These are phyloP conservation scores for Suhomyces faveliae DNA, from an alignment of 805 yeast species.

Conservation along the genomic window DNA sequence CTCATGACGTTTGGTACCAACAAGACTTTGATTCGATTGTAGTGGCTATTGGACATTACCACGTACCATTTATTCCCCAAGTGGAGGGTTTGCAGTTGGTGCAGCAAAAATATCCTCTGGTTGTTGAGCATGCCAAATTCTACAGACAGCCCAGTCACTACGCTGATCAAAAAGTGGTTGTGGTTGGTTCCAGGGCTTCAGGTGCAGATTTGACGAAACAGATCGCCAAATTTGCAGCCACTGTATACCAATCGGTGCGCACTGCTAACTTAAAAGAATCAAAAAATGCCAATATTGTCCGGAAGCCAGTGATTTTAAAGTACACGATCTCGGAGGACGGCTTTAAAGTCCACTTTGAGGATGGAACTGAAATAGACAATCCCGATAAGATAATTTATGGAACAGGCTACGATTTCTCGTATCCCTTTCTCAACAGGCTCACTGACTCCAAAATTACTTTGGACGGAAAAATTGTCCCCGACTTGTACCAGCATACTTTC, in stretches of 20 bases:
- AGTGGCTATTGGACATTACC: slow-evolving; percentile 50
- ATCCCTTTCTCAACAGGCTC: slow-evolving; percentile 52
- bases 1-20: slow-evolving; percentile 37
- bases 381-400: slow-evolving; percentile 65
- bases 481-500: slow-evolving; percentile 59
- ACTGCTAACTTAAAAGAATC: slow-evolving; percentile 7
- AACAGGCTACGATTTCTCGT: slow-evolving; percentile 69
- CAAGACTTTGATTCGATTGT: slow-evolving; percentile 41
- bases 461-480: slow-evolving; percentile 29
- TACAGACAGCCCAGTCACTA: slow-evolving; percentile 32
- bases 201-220: slow-evolving; percentile 31
- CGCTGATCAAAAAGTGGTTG: slow-evolving; percentile 33
- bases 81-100: slow-evolving; percentile 41
- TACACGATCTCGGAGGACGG: slow-evolving; percentile 20
- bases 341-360: slow-evolving; percentile 41
- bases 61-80: slow-evolving; percentile 44
- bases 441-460: slow-evolving; percentile 32
- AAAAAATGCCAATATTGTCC: slow-evolving; percentile 14
- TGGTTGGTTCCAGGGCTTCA: slow-evolving; percentile 28
- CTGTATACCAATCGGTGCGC: slow-evolving; percentile 32
- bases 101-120: slow-evolving; percentile 23
- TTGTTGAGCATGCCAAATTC: slow-evolving; percentile 47
- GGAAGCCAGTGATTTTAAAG: slow-evolving; percentile 25
- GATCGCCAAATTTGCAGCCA: slow-evolving; percentile 20
- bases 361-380: slow-evolving; percentile 44